Conservation (phyloP, 2,329 filamentous ascomycete genomes). For the Diatrype stigma region DNA sequence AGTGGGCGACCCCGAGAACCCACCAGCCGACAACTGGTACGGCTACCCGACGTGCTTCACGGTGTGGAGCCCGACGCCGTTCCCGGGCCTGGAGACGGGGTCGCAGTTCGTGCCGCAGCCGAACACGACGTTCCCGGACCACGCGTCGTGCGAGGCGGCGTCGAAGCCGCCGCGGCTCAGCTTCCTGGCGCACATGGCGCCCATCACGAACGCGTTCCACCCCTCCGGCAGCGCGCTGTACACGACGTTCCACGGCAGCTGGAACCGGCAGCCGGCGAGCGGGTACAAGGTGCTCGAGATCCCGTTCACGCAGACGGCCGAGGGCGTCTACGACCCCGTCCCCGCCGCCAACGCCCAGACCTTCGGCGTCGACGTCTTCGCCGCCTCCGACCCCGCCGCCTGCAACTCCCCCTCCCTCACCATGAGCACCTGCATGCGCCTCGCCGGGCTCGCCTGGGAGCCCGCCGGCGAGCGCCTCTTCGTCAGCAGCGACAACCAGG, state of each 20-base stretch:
- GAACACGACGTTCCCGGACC: conserved; percentile 26
- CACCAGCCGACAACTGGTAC: conserved; percentile 46
- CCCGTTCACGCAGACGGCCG: conserved; percentile 29
- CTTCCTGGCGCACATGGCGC: conserved; percentile 56
- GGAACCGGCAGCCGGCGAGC: conserved; percentile 33
- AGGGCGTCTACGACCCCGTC: conserved; percentile 25
- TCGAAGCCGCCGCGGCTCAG: conserved; percentile 41
- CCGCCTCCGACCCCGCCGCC: conserved; percentile 38
- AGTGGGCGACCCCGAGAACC: conserved; percentile 50
- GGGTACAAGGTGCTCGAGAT: conserved; percentile 34
- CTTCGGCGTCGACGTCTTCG: conserved; percentile 42
- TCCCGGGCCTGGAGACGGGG: conserved; percentile 29
- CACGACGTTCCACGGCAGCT: conserved; percentile 61
- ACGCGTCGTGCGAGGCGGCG: conserved; percentile 20
- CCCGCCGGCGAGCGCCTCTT: conserved; percentile 41
- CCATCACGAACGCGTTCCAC: conserved; percentile 59
- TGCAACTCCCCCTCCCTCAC: conserved; percentile 35
- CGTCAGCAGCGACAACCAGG: conserved; percentile 43
- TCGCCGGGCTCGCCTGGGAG: conserved; percentile 41
- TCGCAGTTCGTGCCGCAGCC: conserved; percentile 30
- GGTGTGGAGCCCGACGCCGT: conserved; percentile 37
- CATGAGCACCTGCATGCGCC: conserved; percentile 43
- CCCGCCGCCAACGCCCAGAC: conserved; percentile 32
- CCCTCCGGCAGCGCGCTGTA: conserved; percentile 52
- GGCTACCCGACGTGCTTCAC: conserved; percentile 53